These are phyloP conservation scores for Albizia julibrissin DNA, from an alignment of 306 rosid species.

Conservation along the genomic window DNA sequence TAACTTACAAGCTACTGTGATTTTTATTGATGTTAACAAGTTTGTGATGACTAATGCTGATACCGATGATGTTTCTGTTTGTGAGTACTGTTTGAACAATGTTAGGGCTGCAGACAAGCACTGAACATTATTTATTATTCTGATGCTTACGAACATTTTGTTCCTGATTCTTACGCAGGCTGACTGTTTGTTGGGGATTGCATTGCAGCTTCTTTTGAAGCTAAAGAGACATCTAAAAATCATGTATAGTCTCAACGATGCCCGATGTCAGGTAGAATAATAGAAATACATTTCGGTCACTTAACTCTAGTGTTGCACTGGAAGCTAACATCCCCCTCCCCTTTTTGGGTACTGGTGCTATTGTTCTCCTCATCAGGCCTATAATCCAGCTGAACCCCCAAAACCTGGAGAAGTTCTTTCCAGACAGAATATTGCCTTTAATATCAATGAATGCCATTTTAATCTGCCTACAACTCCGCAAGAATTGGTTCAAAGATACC, in stretches of 20 bases:
- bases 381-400: constrained; percentile 75
- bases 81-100: constrained; percentile 3
- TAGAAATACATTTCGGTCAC: constrained; percentile 3
- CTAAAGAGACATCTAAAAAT: constrained; percentile 94
- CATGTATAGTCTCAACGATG: constrained; percentile 75
- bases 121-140: constrained; percentile 11
- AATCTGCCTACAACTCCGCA: constrained; percentile 70
- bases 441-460: constrained; percentile 59
- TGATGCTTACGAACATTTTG: background rate
- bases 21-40: constrained; percentile 17
- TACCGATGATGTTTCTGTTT: background rate
- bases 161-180: constrained; percentile 51
- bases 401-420: constrained; percentile 87
- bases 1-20: constrained; percentile 23
- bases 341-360: background rate
- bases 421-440: constrained; percentile 72
- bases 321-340: constrained; percentile 15
- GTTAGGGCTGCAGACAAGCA: constrained; percentile 12
- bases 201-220: constrained; percentile 92
- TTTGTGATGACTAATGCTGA: constrained; percentile 6
- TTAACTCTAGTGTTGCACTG: background rate
- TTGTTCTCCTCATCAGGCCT: constrained; percentile 60
- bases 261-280: constrained; percentile 80
- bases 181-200: constrained; percentile 76
- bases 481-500: constrained; percentile 81